phyloP scores from a whole-genome alignment of 495 filamentous ascomycete genomes.

The Lasiosphaeria ovina region DNA sequence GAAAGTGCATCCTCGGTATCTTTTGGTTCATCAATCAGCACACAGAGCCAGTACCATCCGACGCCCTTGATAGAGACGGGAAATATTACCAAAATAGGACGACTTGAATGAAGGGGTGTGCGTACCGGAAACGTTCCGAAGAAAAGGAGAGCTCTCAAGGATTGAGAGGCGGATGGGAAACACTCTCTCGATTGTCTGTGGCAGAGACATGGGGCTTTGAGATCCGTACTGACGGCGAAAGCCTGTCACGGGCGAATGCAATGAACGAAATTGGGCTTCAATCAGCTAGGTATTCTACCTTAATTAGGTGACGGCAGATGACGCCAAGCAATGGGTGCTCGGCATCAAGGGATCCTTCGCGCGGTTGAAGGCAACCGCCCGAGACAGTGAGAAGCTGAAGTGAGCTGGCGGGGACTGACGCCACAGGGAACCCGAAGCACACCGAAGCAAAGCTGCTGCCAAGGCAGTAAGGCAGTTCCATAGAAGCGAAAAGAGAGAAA shows the following conservation, averaged over 20 bases:
- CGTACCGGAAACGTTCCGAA: slow-evolving; percentile 19
- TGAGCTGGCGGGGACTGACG: not conserved
- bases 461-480: not conserved
- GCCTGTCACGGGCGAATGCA: not conserved
- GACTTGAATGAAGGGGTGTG: not conserved
- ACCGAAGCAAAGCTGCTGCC: not conserved
- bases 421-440: not conserved
- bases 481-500: not conserved
- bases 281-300: not conserved
- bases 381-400: not conserved
- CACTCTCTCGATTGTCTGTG: slow-evolving; percentile 20
- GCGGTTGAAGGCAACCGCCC: not conserved
- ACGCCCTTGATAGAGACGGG: not conserved
- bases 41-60: too few species aligned
- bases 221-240: not conserved
- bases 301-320: not conserved
- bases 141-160: slow-evolving; percentile 24
- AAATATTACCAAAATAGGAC: not conserved
- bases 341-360: not conserved
- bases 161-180: slow-evolving; percentile 29
- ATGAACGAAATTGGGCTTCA: too few species aligned
- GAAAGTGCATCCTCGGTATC: too few species aligned
- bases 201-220: slow-evolving; percentile 10
- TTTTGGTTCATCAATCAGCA: too few species aligned
- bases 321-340: not conserved